Evolutionary conservation across 208 protist genomes (phyloP).

Genomic region (Leishmania turanica): DNA sequence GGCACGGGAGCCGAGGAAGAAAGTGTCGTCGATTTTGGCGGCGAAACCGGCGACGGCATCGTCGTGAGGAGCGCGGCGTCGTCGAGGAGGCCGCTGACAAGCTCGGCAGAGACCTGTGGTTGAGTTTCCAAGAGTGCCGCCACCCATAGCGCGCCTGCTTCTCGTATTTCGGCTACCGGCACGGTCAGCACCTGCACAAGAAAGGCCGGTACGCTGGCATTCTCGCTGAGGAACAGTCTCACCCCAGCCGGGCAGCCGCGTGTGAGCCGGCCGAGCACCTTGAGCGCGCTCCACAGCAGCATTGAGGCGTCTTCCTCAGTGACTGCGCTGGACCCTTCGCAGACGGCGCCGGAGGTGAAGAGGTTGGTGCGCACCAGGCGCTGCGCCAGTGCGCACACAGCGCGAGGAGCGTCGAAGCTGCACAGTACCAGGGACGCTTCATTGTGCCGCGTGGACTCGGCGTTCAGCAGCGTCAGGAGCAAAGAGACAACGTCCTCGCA

Average conservation of each 20-base stretch:
- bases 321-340: conserved; percentile 1
- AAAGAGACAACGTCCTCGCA: conserved; percentile 17
- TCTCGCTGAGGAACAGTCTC: conserved; percentile 25
- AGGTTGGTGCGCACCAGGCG: conserved; percentile 10
- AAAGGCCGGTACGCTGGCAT: conserved; percentile 8
- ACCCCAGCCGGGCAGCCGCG: conserved; percentile 29
- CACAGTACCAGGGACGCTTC: conserved; percentile 44
- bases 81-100: conserved; percentile 17
- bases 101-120: conserved; percentile 21
- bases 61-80: not conserved
- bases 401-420: conserved; percentile 37
- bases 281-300: conserved; percentile 31
- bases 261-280: conserved; percentile 34
- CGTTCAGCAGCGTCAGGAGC: conserved; percentile 20
- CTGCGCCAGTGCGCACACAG: conserved; percentile 30
- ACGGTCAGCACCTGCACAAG: conserved; percentile 38
- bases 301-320: conserved; percentile 24
- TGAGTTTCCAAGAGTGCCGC: conserved; percentile 33
- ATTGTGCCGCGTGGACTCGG: conserved; percentile 4
- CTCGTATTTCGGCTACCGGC: conserved; percentile 52
- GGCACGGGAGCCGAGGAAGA: not conserved
- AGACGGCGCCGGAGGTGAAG: conserved; percentile 6
- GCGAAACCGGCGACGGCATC: not conserved
- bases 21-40: not conserved
- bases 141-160: conserved; percentile 32